These are phyloP conservation scores for Globisporangium megalacanthum DNA, from an alignment of 352 stramenopile species.

Conservation along the genomic window DNA sequence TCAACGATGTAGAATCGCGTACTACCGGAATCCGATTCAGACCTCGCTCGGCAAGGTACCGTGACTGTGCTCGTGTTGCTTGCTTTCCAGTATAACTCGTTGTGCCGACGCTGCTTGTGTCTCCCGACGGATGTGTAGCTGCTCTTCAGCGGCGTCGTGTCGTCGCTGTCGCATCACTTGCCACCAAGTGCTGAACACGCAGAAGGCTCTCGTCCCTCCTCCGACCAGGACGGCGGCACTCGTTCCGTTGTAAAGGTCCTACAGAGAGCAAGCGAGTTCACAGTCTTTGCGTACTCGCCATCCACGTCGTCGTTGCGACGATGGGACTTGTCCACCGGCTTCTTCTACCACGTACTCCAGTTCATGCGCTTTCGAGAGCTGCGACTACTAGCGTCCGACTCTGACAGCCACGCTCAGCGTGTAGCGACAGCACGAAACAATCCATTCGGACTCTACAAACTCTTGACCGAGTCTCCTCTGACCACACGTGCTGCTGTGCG, in stretches of 20 bases:
- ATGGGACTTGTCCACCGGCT: slow-evolving; percentile 32
- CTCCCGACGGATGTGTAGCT: slow-evolving; percentile 14
- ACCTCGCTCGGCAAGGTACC: slow-evolving; percentile 42
- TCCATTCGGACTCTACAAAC: not conserved
- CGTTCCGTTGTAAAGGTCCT: slow-evolving; percentile 23
- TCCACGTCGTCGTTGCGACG: slow-evolving; percentile 19
- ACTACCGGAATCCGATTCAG: slow-evolving; percentile 13
- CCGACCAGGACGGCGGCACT: not conserved
- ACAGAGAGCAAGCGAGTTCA: slow-evolving; percentile 23
- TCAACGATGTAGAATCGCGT: not conserved
- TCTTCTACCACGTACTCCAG: slow-evolving; percentile 32
- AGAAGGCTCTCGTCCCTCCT: not conserved
- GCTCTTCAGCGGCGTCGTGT: slow-evolving; percentile 29
- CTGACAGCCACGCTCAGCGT: not conserved
- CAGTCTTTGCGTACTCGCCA: slow-evolving; percentile 35
- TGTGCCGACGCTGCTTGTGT: not conserved
- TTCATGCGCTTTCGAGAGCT: slow-evolving; percentile 26
- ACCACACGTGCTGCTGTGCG: slow-evolving; percentile 16
- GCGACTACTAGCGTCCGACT: slow-evolving; percentile 2
- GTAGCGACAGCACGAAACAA: not conserved
- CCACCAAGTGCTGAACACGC: not conserved
- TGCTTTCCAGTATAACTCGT: not conserved
- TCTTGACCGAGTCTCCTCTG: not conserved
- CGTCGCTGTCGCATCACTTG: not conserved
- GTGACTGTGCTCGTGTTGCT: not conserved